Percentiles rank a stretch among this genome's conserved stretches.
Evolutionary conservation across 2,329 filamentous ascomycete species (phyloP).

Genomic region (Xylaria multiplex): DNA sequence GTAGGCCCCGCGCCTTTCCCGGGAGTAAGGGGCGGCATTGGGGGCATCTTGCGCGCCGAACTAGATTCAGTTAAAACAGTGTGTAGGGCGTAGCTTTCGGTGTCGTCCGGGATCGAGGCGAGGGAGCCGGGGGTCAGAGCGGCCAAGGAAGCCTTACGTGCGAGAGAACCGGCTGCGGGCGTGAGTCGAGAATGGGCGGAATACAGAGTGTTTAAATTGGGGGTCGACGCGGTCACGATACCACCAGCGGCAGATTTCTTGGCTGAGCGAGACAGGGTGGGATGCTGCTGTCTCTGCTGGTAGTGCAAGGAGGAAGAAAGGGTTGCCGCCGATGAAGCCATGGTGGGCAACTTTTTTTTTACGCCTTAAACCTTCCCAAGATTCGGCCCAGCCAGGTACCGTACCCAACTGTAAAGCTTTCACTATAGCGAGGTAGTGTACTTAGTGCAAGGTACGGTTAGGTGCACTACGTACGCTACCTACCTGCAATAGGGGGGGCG

Average conservation of each 20-base stretch:
- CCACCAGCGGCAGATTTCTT: conserved; percentile 55
- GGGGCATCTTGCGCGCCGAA: conserved; percentile 43
- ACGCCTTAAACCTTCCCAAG: conserved; percentile 15
- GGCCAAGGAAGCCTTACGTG: conserved; percentile 76
- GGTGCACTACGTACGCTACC: background rate
- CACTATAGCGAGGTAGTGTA: background rate
- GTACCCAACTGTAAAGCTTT: background rate
- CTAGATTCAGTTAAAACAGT: conserved; percentile 59
- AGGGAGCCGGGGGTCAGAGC: conserved; percentile 72
- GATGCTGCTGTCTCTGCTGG: conserved; percentile 41
- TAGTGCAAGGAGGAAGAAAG: conserved; percentile 49
- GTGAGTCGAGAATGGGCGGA: conserved; percentile 59
- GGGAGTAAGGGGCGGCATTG: conserved; percentile 66
- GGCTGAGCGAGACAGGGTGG: conserved; percentile 53
- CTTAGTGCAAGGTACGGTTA: background rate
- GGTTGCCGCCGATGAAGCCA: conserved; percentile 51
- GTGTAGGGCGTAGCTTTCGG: conserved; percentile 69
- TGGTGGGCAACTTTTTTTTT: conserved; percentile 46
- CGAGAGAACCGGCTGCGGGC: conserved; percentile 59
- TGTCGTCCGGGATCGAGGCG: conserved; percentile 73
- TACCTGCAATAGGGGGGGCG: conserved; percentile 18
- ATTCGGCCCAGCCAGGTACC: conserved; percentile 16
- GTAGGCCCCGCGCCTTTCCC: conserved; percentile 57
- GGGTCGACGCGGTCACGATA: conserved; percentile 64
- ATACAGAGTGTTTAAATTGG: conserved; percentile 66